Evolutionary conservation across 352 stramenopile genomes (phyloP).

Genomic region (Pythium aquatile): DNA sequence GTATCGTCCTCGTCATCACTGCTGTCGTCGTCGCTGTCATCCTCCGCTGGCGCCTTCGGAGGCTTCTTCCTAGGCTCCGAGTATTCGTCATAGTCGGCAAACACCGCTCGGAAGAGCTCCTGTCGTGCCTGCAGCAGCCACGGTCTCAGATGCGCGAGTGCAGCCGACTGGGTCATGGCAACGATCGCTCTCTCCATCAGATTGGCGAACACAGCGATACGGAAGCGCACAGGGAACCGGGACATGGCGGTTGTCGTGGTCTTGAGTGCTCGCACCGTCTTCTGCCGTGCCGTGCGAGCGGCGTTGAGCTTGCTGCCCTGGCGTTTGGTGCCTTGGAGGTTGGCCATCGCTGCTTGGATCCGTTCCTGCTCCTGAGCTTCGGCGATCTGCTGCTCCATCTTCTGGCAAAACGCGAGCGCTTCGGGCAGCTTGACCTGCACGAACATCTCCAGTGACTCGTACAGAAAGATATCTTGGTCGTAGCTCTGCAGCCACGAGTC

Average conservation of each 20-base stretch:
- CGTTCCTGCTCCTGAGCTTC: slow-evolving; percentile 20
- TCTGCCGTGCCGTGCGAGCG: neutral
- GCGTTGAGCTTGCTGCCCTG: neutral
- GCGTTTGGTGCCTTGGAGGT: neutral
- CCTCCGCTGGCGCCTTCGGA: neutral
- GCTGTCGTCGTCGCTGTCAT: slow-evolving; percentile 5
- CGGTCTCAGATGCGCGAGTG: slow-evolving; percentile 30
- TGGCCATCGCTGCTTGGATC: slow-evolving; percentile 1
- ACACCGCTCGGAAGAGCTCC: slow-evolving; percentile 48
- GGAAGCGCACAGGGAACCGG: slow-evolving; percentile 41
- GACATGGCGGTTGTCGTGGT: slow-evolving; percentile 15
- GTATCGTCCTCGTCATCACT: slow-evolving; percentile 14
- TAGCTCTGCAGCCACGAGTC: slow-evolving; percentile 46
- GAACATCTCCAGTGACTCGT: slow-evolving; percentile 51
- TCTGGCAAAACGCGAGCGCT: slow-evolving; percentile 42
- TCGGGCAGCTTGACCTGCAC: slow-evolving; percentile 49
- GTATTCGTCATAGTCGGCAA: slow-evolving; percentile 38
- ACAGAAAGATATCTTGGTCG: slow-evolving; percentile 43
- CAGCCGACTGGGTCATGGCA: slow-evolving; percentile 32
- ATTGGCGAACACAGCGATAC: slow-evolving; percentile 43
- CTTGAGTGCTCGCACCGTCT: neutral
- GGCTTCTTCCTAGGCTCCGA: neutral
- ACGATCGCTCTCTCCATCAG: slow-evolving; percentile 42
- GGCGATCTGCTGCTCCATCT: slow-evolving; percentile 31
- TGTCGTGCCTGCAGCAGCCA: slow-evolving; percentile 35